Percentiles rank a stretch among this genome's conserved stretches.
Evolutionary conservation across 108 stramenopile genomes (phyloP).

Genomic region (Parmales sp.): DNA sequence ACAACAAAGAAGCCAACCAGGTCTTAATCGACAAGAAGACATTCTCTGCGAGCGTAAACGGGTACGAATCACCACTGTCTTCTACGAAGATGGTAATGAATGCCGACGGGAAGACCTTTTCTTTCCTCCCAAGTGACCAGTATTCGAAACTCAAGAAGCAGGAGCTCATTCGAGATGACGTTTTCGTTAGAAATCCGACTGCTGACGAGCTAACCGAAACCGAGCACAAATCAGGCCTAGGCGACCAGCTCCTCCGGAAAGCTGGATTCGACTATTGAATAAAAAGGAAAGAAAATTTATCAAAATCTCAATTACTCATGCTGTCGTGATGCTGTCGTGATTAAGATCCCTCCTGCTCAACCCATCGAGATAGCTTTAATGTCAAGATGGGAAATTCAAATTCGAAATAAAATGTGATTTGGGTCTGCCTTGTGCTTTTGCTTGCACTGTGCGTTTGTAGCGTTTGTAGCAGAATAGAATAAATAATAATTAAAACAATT

Average conservation of each 20-base stretch:
- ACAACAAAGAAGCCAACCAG: slow-evolving; percentile 71
- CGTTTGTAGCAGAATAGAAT: background rate
- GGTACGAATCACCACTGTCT: slow-evolving; percentile 63
- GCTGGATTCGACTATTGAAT: no score
- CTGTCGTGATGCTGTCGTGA: no score
- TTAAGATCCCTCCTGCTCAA: no score
- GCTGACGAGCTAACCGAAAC: no score
- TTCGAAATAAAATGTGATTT: background rate
- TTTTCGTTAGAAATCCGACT: no score
- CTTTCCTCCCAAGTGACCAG: slow-evolving; percentile 58
- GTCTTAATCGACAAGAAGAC: slow-evolving; percentile 47
- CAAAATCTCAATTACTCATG: no score
- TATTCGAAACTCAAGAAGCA: slow-evolving; percentile 68
- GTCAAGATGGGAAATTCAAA: background rate
- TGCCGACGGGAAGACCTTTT: slow-evolving; percentile 58
- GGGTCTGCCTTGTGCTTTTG: background rate
- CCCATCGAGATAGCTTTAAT: no score
- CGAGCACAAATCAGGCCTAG: no score
- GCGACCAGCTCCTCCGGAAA: no score
- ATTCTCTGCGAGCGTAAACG: slow-evolving; percentile 55
- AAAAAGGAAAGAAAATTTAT: no score
- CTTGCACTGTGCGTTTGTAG: background rate
- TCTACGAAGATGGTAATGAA: slow-evolving; percentile 33
- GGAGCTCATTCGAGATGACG: slow-evolving; percentile 48
- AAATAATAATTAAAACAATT: background rate